phyloP scores from a whole-genome alignment of 805 yeast species.

The Hanseniaspora guilliermondii region DNA sequence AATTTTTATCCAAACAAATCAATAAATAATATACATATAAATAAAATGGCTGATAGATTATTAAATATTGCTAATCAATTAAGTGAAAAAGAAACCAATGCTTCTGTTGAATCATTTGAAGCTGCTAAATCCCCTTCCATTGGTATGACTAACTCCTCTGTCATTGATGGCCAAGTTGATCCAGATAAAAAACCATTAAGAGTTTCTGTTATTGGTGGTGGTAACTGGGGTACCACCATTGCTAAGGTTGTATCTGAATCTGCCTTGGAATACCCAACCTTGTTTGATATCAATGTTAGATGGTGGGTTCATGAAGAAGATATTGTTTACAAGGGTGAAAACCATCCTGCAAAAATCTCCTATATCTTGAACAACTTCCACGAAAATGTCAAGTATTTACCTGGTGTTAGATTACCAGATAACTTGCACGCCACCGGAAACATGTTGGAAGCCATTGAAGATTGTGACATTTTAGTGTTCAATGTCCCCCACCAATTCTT shows the following conservation, averaged over 20 bases:
- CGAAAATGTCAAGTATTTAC: conserved; percentile 89
- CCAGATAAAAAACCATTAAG: conserved; percentile 31
- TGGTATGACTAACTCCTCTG: conserved; percentile 12
- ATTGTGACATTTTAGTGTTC: conserved; percentile 78
- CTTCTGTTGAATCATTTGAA: conserved; percentile 4
- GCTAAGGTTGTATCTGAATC: conserved; percentile 93
- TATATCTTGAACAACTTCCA: conserved; percentile 82
- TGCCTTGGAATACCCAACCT: conserved; percentile 37
- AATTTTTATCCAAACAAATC: not conserved
- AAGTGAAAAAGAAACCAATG: not conserved
- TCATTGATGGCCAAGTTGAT: conserved; percentile 15
- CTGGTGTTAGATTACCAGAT: conserved; percentile 74
- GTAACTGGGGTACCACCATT: conserved; percentile 97
- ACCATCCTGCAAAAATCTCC: conserved; percentile 43
- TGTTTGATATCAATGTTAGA: conserved; percentile 57
- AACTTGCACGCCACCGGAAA: conserved; percentile 84
- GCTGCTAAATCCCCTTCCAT: conserved; percentile 6
- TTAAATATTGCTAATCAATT: conserved; percentile 7
- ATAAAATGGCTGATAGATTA: conserved; percentile 12
- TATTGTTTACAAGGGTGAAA: conserved; percentile 43
- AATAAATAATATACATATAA: not conserved
- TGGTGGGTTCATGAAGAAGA: conserved; percentile 97
- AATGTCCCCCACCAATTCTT: conserved; percentile 96
- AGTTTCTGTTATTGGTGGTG: conserved; percentile 81
- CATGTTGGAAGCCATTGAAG: conserved; percentile 59